Percentiles rank a stretch among this genome's conserved stretches.
Conservation (phyloP, 1,284 basidiomycete genomes). For the Anthracocystis walkeri region DNA sequence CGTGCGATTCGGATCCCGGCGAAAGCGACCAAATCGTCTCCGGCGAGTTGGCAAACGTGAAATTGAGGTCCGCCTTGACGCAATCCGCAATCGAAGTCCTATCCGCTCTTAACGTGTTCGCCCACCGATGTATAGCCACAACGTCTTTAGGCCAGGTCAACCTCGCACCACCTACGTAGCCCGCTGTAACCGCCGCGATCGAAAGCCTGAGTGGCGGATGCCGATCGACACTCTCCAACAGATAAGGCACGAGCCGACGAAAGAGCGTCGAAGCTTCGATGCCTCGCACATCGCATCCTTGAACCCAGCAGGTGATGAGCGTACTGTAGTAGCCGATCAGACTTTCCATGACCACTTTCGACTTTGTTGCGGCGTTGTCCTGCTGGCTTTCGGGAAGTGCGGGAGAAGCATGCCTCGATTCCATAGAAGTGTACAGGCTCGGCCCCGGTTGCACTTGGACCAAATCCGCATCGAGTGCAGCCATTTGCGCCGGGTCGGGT, state of each 20-base stretch:
- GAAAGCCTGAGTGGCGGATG: conserved; percentile 33
- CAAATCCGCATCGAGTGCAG: conserved; percentile 28
- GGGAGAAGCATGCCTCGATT: conserved; percentile 29
- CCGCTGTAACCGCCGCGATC: conserved; percentile 43
- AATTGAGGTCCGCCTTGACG: conserved; percentile 34
- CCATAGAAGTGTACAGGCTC: conserved; percentile 39
- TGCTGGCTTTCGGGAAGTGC: conserved; percentile 3
- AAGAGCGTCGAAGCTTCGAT: conserved; percentile 38
- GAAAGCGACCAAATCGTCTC: conserved; percentile 41
- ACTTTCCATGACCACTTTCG: conserved; percentile 35
- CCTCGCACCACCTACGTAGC: conserved; percentile 39
- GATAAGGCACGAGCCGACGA: conserved; percentile 34
- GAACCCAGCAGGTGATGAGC: conserved; percentile 46
- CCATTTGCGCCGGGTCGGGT: conserved; percentile 24
- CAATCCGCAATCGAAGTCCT: conserved; percentile 38
- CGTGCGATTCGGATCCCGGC: conserved; percentile 19
- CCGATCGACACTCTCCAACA: conserved; percentile 32
- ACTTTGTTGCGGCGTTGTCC: conserved; percentile 20
- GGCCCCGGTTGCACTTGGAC: conserved; percentile 35
- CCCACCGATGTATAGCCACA: conserved; percentile 46
- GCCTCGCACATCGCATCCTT: conserved; percentile 42
- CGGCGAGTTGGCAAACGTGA: conserved; percentile 24
- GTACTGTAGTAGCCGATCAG: conserved; percentile 48
- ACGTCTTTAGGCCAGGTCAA: conserved; percentile 46
- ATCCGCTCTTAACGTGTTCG: conserved; percentile 35